Percentiles rank a stretch among this genome's conserved stretches.
These are phyloP conservation scores for Neopestalotiopsis rosae DNA, from an alignment of 2,329 filamentous ascomycete species.

Conservation along the genomic window DNA sequence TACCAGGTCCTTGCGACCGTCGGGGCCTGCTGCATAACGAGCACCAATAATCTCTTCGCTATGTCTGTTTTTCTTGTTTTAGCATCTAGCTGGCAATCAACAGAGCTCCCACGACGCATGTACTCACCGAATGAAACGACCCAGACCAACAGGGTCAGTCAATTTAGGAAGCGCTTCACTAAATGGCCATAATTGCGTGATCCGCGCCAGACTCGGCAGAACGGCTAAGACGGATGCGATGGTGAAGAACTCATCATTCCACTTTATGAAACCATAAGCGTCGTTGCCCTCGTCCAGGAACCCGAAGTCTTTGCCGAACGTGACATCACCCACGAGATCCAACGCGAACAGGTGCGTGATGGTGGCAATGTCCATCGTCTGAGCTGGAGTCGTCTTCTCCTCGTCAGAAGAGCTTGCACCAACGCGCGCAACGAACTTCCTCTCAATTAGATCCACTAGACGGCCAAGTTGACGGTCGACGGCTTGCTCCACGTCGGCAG, in stretches of 20 bases:
- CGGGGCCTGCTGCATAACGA: neutral
- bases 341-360: slow-evolving; percentile 3
- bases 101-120: neutral
- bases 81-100: neutral
- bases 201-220: slow-evolving; percentile 4
- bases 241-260: slow-evolving; percentile 10
- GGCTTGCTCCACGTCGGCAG: neutral
- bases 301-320: neutral
- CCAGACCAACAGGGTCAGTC: neutral
- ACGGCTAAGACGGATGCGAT: neutral
- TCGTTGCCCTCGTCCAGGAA: neutral
- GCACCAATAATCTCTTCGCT: slow-evolving; percentile 1
- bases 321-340: neutral
- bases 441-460: neutral
- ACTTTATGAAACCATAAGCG: neutral
- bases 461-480: neutral
- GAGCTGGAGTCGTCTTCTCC: neutral
- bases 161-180: neutral
- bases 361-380: neutral
- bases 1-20: neutral
- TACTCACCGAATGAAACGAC: neutral
- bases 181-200: neutral
- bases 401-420: neutral
- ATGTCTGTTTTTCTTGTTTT: neutral
- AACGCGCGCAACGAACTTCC: neutral